Conservation (phyloP, 2,329 filamentous ascomycete genomes). For the Fusarium odoratissimum region DNA sequence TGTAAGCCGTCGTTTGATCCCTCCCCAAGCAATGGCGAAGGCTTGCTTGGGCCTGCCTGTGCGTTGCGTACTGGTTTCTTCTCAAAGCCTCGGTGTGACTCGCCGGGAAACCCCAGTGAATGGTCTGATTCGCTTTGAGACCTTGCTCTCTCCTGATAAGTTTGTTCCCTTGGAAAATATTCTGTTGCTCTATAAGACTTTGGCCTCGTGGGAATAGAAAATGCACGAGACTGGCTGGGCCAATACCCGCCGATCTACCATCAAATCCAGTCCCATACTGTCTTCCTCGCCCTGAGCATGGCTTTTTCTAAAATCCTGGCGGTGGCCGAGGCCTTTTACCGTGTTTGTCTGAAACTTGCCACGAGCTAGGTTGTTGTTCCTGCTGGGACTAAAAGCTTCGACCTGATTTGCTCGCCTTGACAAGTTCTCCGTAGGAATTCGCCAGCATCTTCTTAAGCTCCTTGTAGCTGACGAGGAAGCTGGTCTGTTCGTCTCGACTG, state of each 20-base stretch:
- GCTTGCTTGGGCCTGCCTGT: background rate
- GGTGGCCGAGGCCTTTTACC: background rate
- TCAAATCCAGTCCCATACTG: background rate
- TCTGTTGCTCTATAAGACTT: background rate
- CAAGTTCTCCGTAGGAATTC: slow-evolving; percentile 68
- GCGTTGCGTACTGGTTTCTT: background rate
- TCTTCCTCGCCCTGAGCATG: background rate
- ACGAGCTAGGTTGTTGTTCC: background rate
- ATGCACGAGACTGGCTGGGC: background rate
- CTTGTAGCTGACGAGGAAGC: slow-evolving; percentile 89
- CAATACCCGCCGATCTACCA: background rate
- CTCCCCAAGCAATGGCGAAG: background rate
- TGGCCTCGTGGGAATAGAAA: background rate
- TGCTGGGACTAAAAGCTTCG: slow-evolving; percentile 50
- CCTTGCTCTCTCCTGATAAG: background rate
- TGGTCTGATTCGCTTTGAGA: background rate
- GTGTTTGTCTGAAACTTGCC: background rate
- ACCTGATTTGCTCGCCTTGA: slow-evolving; percentile 57
- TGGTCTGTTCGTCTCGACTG: slow-evolving; percentile 89
- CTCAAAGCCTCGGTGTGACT: background rate
- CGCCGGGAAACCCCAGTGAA: background rate
- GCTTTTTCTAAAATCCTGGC: background rate
- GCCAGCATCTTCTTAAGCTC: slow-evolving; percentile 79
- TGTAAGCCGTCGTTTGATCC: background rate
- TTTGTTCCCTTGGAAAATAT: background rate